Conservation (phyloP, 768 basidiomycete genomes). For the Strobilomyces dryophilus region DNA sequence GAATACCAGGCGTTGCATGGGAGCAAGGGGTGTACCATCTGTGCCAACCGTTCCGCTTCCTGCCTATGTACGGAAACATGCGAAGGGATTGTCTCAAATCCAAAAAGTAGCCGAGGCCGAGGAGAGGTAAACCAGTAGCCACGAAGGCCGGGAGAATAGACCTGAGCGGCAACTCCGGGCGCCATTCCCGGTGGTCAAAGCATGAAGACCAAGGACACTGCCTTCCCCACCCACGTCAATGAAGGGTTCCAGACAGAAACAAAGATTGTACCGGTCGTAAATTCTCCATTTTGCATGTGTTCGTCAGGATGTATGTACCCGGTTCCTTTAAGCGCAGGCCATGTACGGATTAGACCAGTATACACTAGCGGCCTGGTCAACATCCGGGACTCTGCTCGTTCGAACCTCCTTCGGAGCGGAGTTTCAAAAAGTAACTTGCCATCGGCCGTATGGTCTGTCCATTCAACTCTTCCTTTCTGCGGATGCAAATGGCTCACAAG, state of each 20-base stretch:
- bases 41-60: constrained; percentile 10
- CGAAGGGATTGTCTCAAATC: constrained; percentile 19
- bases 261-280: constrained; percentile 30
- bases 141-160: constrained; percentile 31
- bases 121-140: constrained; percentile 34
- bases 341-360: constrained; percentile 19
- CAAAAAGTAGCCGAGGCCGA: constrained; percentile 11
- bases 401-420: constrained; percentile 14
- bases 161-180: constrained; percentile 30
- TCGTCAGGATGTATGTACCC: constrained; percentile 42
- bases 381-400: neutral
- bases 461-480: neutral
- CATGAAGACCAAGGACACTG: constrained; percentile 24
- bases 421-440: constrained; percentile 26
- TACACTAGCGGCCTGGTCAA: constrained; percentile 11
- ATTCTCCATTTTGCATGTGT: constrained; percentile 39
- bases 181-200: constrained; percentile 37
- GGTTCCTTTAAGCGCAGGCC: constrained; percentile 32
- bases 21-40: constrained; percentile 4
- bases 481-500: constrained; percentile 14
- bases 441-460: constrained; percentile 25
- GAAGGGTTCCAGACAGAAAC: neutral
- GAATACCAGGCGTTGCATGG: constrained; percentile 28
- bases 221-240: constrained; percentile 22
- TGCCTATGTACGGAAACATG: neutral